Percentiles rank a stretch among this genome's conserved stretches.
phyloP scores from a whole-genome alignment of 805 yeast species.

The Saccharomycopsis olivae region DNA sequence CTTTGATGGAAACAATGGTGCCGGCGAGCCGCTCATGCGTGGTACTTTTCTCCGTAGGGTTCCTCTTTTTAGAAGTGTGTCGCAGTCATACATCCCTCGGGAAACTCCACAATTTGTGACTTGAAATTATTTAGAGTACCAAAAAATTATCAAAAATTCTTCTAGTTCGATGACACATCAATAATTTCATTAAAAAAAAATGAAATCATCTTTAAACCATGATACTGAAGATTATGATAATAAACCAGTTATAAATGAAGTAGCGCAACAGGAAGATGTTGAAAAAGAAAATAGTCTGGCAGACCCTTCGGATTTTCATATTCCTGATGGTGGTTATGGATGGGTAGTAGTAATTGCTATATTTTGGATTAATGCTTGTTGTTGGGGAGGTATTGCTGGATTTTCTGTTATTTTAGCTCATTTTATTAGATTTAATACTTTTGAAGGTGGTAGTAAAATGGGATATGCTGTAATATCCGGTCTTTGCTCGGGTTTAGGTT shows the following conservation, averaged over 20 bases:
- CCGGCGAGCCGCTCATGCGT: too few relatives aligned
- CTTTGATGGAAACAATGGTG: too few relatives aligned
- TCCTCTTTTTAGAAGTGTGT: too few relatives aligned
- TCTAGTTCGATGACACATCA: too few relatives aligned
- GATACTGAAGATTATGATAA: not conserved
- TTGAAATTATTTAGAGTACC: too few relatives aligned
- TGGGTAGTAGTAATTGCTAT: slow-evolving; percentile 40
- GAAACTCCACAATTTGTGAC: too few relatives aligned
- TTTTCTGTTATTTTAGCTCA: slow-evolving; percentile 40
- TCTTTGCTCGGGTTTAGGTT: slow-evolving; percentile 42
- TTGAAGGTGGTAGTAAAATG: slow-evolving; percentile 36
- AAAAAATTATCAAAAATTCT: too few relatives aligned
- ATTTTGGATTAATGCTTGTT: slow-evolving; percentile 31
- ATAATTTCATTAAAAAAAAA: too few relatives aligned
- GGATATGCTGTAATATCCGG: slow-evolving; percentile 51
- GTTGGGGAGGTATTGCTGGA: slow-evolving; percentile 51
- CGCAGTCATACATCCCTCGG: too few relatives aligned
- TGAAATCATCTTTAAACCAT: too few relatives aligned
- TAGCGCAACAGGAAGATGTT: not conserved
- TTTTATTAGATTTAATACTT: slow-evolving; percentile 34
- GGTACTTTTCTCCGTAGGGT: too few relatives aligned
- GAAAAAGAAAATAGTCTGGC: not conserved
- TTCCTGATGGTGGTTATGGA: slow-evolving; percentile 39
- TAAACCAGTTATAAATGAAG: not conserved
- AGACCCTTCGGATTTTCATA: slow-evolving; percentile 6